Evolutionary conservation across 2,329 filamentous ascomycete species (phyloP).

Genomic region (Nigrograna mackinnonii): DNA sequence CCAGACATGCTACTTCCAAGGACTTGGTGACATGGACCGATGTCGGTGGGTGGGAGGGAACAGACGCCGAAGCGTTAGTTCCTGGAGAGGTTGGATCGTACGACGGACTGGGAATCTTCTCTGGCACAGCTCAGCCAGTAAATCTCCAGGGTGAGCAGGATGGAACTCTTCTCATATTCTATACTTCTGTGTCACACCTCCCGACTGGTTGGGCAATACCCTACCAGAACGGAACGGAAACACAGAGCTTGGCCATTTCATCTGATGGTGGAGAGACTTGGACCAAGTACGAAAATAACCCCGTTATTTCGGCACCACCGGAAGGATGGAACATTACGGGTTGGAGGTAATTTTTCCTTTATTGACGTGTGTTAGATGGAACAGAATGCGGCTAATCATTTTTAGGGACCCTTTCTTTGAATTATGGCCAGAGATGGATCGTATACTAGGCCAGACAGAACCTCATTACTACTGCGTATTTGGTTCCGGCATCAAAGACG

Average conservation of each 20-base stretch:
- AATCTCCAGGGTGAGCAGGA: slow-evolving; percentile 51
- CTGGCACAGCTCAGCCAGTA: slow-evolving; percentile 54
- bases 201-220: slow-evolving; percentile 51
- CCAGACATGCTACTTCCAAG: slow-evolving; percentile 57
- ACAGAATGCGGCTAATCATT: too few relatives aligned
- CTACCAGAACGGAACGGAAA: slow-evolving; percentile 50
- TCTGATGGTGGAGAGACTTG: slow-evolving; percentile 52
- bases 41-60: slow-evolving; percentile 50
- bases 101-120: slow-evolving; percentile 57
- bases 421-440: slow-evolving; percentile 47
- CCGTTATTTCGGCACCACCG: slow-evolving; percentile 47
- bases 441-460: slow-evolving; percentile 43
- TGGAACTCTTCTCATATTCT: slow-evolving; percentile 51
- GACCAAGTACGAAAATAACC: slow-evolving; percentile 51
- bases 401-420: slow-evolving; percentile 34
- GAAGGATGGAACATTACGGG: slow-evolving; percentile 50
- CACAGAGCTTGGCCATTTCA: slow-evolving; percentile 49
- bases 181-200: slow-evolving; percentile 51
- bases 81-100: slow-evolving; percentile 49
- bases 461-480: slow-evolving; percentile 52
- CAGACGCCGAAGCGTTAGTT: slow-evolving; percentile 42
- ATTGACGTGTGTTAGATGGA: too few relatives aligned
- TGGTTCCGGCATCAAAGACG: slow-evolving; percentile 51
- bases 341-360: too few relatives aligned
- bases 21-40: slow-evolving; percentile 53